Evolutionary conservation across 352 stramenopile species (phyloP).

Genomic region (Blastocystis sp.): DNA sequence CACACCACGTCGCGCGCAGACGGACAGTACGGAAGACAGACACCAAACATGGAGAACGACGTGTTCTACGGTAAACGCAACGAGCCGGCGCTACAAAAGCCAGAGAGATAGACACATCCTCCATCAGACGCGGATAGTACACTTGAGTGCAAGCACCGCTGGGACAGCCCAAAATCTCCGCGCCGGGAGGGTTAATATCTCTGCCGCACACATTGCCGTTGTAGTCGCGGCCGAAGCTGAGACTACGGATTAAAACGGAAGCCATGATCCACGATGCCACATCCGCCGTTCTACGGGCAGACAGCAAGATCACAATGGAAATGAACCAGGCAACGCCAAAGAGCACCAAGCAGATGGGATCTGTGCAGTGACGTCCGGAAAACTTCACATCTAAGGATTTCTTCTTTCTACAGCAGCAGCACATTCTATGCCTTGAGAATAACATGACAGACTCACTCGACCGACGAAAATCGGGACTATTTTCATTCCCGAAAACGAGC

Average conservation of each 20-base stretch:
- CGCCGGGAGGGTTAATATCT: slow-evolving; percentile 15
- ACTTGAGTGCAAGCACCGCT: slow-evolving; percentile 77
- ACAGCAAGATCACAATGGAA: slow-evolving; percentile 41
- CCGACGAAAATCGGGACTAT: too few species aligned
- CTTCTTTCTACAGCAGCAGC: slow-evolving; percentile 64
- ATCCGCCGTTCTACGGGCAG: slow-evolving; percentile 43
- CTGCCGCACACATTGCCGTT: slow-evolving; percentile 82
- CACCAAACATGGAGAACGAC: slow-evolving; percentile 82
- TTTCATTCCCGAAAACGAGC: not conserved
- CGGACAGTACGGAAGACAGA: slow-evolving; percentile 78
- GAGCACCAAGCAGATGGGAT: slow-evolving; percentile 49
- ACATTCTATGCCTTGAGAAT: not conserved
- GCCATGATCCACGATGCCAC: not conserved
- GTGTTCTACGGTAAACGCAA: slow-evolving; percentile 74
- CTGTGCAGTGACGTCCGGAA: slow-evolving; percentile 40
- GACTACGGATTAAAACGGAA: not conserved
- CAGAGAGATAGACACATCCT: slow-evolving; percentile 82
- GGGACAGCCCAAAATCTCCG: slow-evolving; percentile 36
- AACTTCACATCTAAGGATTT: slow-evolving; percentile 49
- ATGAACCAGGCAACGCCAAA: slow-evolving; percentile 49
- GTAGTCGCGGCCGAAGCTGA: slow-evolving; percentile 77
- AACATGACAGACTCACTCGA: too few species aligned
- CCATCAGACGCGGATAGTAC: slow-evolving; percentile 83
- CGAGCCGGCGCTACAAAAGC: slow-evolving; percentile 77
- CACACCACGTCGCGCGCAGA: slow-evolving; percentile 80